A percentile compares a stretch with the other conserved stretches of the same genome.
phyloP scores from a whole-genome alignment of 345 rosid species.

The Gossypium sturtianum region DNA sequence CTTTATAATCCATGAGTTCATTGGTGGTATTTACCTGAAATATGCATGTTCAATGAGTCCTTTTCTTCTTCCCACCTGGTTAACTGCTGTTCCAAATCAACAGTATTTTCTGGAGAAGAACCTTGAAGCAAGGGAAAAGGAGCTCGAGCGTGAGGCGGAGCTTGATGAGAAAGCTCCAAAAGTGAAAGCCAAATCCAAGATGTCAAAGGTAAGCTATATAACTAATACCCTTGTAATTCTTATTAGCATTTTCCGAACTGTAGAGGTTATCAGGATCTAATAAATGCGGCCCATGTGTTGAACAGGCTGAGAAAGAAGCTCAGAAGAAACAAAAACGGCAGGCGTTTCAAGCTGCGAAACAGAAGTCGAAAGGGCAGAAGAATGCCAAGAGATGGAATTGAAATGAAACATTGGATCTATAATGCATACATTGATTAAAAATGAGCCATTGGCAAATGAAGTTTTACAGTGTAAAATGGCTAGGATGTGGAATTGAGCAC shows the following conservation, averaged over 20 bases:
- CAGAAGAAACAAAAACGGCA: slow-evolving; percentile 84
- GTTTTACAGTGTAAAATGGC: slow-evolving; percentile 17
- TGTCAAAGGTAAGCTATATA: slow-evolving; percentile 61
- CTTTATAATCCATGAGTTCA: neutral
- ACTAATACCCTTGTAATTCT: neutral
- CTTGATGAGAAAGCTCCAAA: slow-evolving; percentile 89
- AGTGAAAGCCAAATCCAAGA: slow-evolving; percentile 89
- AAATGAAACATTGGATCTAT: slow-evolving; percentile 18
- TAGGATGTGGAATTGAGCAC: neutral
- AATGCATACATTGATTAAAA: neutral
- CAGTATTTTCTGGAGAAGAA: slow-evolving; percentile 97
- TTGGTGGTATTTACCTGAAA: neutral
- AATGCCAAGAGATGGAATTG: slow-evolving; percentile 98
- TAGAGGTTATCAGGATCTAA: neutral
- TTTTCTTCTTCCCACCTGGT: neutral
- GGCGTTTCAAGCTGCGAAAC: slow-evolving; percentile 87
- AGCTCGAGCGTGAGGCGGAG: slow-evolving; percentile 74
- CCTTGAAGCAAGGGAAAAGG: slow-evolving; percentile 74
- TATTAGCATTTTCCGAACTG: neutral
- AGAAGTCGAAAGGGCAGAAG: slow-evolving; percentile 71
- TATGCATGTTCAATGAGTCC: neutral
- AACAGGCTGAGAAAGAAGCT: slow-evolving; percentile 93
- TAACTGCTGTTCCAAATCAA: neutral
- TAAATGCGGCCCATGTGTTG: neutral
- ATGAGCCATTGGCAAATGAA: neutral